phyloP scores from a whole-genome alignment of 108 stramenopile genomes.

The Licmophora abbreviata region DNA sequence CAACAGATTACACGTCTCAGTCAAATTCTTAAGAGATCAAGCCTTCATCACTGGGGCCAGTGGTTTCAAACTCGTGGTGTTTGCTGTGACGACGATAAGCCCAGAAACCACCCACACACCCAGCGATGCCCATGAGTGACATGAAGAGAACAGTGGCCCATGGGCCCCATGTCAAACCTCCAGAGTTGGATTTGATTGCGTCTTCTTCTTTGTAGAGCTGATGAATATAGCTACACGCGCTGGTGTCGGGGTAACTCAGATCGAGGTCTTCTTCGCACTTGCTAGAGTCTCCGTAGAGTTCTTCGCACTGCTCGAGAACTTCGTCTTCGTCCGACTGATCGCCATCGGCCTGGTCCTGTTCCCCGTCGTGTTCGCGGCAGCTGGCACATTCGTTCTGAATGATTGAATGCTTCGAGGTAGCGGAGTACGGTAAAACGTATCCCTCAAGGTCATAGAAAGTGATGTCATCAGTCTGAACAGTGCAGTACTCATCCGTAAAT shows the following conservation, averaged over 20 bases:
- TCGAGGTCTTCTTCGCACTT: slow-evolving; percentile 67
- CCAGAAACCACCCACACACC: too few species aligned
- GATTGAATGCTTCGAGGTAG: slow-evolving; percentile 31
- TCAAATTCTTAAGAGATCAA: too few species aligned
- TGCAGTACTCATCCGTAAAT: slow-evolving; percentile 73
- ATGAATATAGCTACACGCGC: slow-evolving; percentile 81
- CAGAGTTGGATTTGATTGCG: too few species aligned
- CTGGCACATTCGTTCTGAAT: slow-evolving; percentile 44
- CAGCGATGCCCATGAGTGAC: too few species aligned
- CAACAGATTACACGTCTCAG: too few species aligned
- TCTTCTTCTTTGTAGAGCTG: too few species aligned
- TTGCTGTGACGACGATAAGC: too few species aligned
- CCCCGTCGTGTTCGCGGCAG: slow-evolving; percentile 27
- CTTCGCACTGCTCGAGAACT: slow-evolving; percentile 57
- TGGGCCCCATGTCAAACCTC: too few species aligned
- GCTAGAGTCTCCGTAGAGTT: slow-evolving; percentile 52
- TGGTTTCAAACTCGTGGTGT: too few species aligned
- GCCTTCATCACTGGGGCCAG: too few species aligned
- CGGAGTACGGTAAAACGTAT: slow-evolving; percentile 39
- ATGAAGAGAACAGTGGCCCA: too few species aligned
- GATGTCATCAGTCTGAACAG: slow-evolving; percentile 39
- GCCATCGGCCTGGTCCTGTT: slow-evolving; percentile 20
- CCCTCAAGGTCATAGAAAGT: slow-evolving; percentile 40
- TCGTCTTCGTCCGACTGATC: slow-evolving; percentile 35
- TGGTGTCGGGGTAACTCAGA: slow-evolving; percentile 31